Percentiles rank a stretch among this genome's conserved stretches.
Conservation (phyloP, 495 filamentous ascomycete species). For the Letharia columbiana region DNA sequence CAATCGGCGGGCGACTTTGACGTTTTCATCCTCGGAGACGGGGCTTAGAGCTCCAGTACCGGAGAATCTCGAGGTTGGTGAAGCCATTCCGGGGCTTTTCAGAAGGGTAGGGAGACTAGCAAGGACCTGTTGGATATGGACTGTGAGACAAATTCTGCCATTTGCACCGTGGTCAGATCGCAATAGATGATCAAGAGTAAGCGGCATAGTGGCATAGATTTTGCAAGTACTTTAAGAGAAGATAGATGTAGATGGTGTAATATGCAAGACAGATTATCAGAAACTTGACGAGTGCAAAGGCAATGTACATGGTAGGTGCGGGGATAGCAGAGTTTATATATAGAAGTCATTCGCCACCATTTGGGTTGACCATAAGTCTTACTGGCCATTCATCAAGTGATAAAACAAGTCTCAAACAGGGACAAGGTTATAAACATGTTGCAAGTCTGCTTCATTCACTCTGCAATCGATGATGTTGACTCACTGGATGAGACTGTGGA, state of each 20-base stretch:
- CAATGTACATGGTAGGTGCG: background rate
- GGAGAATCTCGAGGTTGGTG: conserved; percentile 1
- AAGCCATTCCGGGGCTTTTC: background rate
- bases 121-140: background rate
- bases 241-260: background rate
- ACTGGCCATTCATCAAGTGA: background rate
- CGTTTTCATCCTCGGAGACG: background rate
- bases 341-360: background rate
- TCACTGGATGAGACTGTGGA: background rate
- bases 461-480: background rate
- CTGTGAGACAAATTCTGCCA: background rate
- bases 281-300: background rate
- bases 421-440: background rate
- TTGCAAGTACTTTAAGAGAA: background rate
- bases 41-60: background rate
- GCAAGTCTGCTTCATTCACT: background rate
- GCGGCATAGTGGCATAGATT: background rate
- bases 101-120: background rate
- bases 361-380: background rate
- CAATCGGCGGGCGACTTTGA: background rate
- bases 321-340: background rate
- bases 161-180: background rate
- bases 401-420: background rate
- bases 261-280: background rate
- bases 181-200: background rate